A percentile compares a stretch with the other conserved stretches of the same genome.
phyloP scores from a whole-genome alignment of 345 rosid genomes.

The Viola odorata region DNA sequence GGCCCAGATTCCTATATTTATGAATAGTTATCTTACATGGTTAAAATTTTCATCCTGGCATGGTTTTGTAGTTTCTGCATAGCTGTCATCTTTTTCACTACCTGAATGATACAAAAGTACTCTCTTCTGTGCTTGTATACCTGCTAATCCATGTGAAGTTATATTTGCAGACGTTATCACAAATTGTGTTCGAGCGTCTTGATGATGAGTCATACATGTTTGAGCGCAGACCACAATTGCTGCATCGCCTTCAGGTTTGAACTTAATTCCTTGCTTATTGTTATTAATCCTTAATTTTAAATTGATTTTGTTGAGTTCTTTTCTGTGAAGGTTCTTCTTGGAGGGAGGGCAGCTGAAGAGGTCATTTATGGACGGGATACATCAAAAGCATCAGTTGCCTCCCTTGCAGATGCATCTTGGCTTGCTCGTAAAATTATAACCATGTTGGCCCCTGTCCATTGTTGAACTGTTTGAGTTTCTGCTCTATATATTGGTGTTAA shows the following conservation, averaged over 20 bases:
- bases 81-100: background rate
- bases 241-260: slow-evolving; percentile 89
- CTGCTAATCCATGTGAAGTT: background rate
- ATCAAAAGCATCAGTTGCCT: slow-evolving; percentile 72
- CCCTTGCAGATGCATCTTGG: slow-evolving; percentile 95
- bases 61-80: background rate
- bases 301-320: background rate
- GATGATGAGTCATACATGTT: slow-evolving; percentile 85
- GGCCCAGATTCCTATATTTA: background rate
- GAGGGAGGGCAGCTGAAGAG: slow-evolving; percentile 96
- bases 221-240: slow-evolving; percentile 81
- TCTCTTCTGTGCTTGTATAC: background rate
- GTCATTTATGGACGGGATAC: slow-evolving; percentile 84
- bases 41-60: too few species aligned
- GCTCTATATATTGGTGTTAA: slow-evolving; percentile 6
- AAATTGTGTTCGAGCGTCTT: slow-evolving; percentile 77
- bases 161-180: slow-evolving; percentile 59
- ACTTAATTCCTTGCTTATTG: slow-evolving; percentile 10
- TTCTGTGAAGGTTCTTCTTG: slow-evolving; percentile 60
- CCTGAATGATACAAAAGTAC: background rate
- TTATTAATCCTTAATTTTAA: slow-evolving; percentile 7
- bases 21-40: too few species aligned
- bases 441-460: slow-evolving; percentile 35
- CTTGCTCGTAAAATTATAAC: slow-evolving; percentile 89
- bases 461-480: slow-evolving; percentile 2